Percentiles rank a stretch among this genome's conserved stretches.
phyloP scores from a whole-genome alignment of 1,284 basidiomycete species.

The Cronartium ribicola region DNA sequence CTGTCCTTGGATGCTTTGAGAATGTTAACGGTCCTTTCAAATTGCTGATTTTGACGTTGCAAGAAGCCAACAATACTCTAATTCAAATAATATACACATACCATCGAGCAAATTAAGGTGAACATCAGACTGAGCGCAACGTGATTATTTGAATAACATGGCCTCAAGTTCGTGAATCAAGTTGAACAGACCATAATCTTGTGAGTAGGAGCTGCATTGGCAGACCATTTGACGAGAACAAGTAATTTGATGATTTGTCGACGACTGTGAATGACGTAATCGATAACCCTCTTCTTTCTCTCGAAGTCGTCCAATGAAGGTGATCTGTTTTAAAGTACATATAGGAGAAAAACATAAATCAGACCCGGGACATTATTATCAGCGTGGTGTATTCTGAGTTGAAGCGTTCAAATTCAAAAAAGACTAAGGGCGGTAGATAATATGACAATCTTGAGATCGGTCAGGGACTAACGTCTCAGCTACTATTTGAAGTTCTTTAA shows the following conservation, averaged over 20 bases:
- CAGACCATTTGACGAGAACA: constrained; percentile 74
- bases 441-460: background rate
- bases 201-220: constrained; percentile 71
- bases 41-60: constrained; percentile 74
- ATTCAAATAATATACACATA: no score
- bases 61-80: constrained; percentile 61
- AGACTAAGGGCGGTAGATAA: background rate
- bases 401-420: no score
- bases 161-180: background rate
- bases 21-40: constrained; percentile 65
- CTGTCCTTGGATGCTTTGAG: constrained; percentile 64
- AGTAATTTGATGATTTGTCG: constrained; percentile 85
- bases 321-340: constrained; percentile 1
- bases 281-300: constrained; percentile 72
- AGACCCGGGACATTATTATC: no score
- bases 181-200: constrained; percentile 64
- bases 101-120: no score
- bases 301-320: constrained; percentile 51
- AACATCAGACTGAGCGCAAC: no score
- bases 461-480: constrained; percentile 14
- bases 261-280: constrained; percentile 80
- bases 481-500: constrained; percentile 14
- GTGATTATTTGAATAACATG: no score
- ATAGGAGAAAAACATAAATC: constrained; percentile 2
- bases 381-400: no score